These are phyloP conservation scores for Nyssa sinensis DNA, from an alignment of 148 eudicot species.

Conservation along the genomic window DNA sequence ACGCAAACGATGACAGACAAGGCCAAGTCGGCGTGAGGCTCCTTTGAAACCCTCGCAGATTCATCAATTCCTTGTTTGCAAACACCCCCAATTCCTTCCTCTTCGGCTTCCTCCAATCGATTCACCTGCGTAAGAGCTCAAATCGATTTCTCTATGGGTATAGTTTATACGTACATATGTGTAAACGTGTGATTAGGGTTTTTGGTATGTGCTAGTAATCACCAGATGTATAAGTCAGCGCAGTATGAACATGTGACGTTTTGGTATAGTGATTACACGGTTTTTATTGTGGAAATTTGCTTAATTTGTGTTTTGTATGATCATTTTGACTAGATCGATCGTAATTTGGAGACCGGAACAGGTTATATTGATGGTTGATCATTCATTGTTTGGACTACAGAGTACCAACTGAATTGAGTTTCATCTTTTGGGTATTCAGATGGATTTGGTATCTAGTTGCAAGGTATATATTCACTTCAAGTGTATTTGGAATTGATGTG, in stretches of 20 bases:
- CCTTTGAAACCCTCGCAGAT: not conserved
- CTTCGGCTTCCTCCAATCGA: not conserved
- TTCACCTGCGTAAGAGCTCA: not conserved
- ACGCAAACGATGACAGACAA: not conserved
- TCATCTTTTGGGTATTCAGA: conserved; percentile 15
- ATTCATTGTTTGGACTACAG: conserved; percentile 6
- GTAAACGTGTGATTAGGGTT: not conserved
- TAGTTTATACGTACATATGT: not conserved
- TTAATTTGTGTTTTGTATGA: not conserved
- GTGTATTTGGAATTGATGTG: not conserved
- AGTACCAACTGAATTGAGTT: not conserved
- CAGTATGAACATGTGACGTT: no score
- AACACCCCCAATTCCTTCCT: not conserved
- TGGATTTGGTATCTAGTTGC: conserved; percentile 79
- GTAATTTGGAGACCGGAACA: conserved; percentile 4
- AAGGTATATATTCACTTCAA: conserved; percentile 42
- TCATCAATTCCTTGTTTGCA: not conserved
- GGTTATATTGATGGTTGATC: not conserved
- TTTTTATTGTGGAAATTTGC: not conserved
- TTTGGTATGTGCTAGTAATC: not conserved
- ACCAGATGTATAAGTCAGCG: not conserved
- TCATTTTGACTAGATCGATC: conserved; percentile 19
- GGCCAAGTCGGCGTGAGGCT: conserved; percentile 14
- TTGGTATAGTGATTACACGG: not conserved
- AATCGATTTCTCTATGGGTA: not conserved